Evolutionary conservation across 2,329 filamentous ascomycete species (phyloP).

Genomic region (Cytospora chrysosperma): DNA sequence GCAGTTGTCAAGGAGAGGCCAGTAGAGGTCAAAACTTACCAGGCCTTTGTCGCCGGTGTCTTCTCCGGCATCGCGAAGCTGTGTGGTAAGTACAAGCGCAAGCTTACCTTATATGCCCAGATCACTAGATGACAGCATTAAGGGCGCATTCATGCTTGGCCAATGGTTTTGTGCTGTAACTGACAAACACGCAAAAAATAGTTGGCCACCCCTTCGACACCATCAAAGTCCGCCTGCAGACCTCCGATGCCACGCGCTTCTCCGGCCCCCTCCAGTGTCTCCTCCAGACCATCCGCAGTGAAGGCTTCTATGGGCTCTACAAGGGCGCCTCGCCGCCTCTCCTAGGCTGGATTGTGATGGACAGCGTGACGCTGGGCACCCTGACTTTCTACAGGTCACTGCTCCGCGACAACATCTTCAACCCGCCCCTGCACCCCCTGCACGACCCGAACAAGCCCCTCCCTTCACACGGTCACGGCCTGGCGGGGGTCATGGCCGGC

Average conservation of each 20-base stretch:
- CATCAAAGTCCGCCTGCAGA: conserved; percentile 93
- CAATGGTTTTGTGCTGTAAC: background rate
- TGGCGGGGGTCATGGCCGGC: conserved; percentile 85
- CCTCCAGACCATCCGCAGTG: conserved; percentile 77
- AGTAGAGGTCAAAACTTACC: conserved; percentile 63
- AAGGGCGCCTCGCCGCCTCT: conserved; percentile 92
- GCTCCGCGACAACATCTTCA: conserved; percentile 78
- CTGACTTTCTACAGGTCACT: conserved; percentile 86
- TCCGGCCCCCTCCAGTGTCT: conserved; percentile 83
- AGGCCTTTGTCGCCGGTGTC: conserved; percentile 95
- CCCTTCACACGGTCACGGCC: conserved; percentile 76
- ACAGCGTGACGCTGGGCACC: conserved; percentile 84
- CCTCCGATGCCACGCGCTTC: conserved; percentile 75
- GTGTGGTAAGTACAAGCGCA: conserved; percentile 56
- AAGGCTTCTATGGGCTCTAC: conserved; percentile 83
- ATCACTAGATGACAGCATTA: too few relatives aligned
- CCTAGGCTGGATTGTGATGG: conserved; percentile 97
- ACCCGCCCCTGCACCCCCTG: conserved; percentile 41
- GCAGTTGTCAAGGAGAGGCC: conserved; percentile 28
- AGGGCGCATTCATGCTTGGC: too few relatives aligned
- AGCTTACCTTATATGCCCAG: too few relatives aligned
- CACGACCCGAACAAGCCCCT: conserved; percentile 48
- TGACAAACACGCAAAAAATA: conserved; percentile 28
- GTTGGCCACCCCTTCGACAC: conserved; percentile 85
- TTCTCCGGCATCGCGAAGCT: conserved; percentile 93